Percentiles rank a stretch among this genome's conserved stretches.
These are phyloP conservation scores for Lachancea cidri DNA, from an alignment of 805 yeast species.

Conservation along the genomic window DNA sequence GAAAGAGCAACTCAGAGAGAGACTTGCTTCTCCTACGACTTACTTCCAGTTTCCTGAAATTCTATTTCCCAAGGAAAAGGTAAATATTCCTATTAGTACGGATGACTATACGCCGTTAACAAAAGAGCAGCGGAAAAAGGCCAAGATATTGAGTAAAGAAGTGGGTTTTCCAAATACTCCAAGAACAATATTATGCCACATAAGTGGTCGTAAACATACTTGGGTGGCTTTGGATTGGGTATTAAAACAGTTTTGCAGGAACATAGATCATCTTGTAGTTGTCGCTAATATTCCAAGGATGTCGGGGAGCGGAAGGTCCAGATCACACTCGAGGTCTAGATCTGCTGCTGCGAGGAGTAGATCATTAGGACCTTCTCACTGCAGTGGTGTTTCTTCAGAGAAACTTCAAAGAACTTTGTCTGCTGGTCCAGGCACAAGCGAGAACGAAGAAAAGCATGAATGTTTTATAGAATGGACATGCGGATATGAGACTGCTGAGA, in stretches of 20 bases:
- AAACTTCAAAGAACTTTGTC: conserved; percentile 11
- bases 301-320: conserved; percentile 9
- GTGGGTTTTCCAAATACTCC: conserved; percentile 26
- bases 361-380: conserved; percentile 1
- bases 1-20: conserved; percentile 16
- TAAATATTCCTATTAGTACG: conserved; percentile 5
- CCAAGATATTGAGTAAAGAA: conserved; percentile 17
- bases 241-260: conserved; percentile 46
- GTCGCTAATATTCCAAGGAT: conserved; percentile 39
- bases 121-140: conserved; percentile 22
- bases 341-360: conserved; percentile 6
- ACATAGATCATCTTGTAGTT: conserved; percentile 65
- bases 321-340: conserved; percentile 13
- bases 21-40: conserved; percentile 10
- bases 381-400: not conserved
- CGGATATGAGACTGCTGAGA: conserved; percentile 25
- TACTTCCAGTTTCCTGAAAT: conserved; percentile 21
- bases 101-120: conserved; percentile 22
- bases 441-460: conserved; percentile 11
- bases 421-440: conserved; percentile 7
- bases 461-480: conserved; percentile 25
- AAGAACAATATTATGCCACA: conserved; percentile 56
- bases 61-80: conserved; percentile 13
- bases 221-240: conserved; percentile 82
- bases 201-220: conserved; percentile 68